Conservation (phyloP, 2,329 filamentous ascomycete species). For the Aureobasidium sp. region DNA sequence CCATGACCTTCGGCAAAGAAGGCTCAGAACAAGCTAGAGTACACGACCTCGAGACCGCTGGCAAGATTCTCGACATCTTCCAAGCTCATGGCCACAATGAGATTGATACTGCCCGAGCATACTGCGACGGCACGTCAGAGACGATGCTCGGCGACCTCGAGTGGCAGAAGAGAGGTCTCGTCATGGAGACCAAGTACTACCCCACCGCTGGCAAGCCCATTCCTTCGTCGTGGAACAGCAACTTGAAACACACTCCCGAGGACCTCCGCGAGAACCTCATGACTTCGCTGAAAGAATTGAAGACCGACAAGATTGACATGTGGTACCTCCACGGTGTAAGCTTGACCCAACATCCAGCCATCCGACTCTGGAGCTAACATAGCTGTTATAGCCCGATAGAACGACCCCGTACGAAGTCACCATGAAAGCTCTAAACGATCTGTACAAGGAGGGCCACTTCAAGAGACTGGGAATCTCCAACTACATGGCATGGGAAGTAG, state of each 20-base stretch:
- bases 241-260: slow-evolving; percentile 21
- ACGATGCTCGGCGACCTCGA: slow-evolving; percentile 22
- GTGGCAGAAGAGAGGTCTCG: slow-evolving; percentile 19
- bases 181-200: slow-evolving; percentile 23
- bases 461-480: slow-evolving; percentile 39
- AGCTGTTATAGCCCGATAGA: slow-evolving; percentile 31
- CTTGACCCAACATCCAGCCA: background rate
- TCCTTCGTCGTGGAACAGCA: slow-evolving; percentile 15
- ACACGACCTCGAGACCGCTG: slow-evolving; percentile 16
- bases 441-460: slow-evolving; percentile 39
- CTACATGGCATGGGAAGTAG: slow-evolving; percentile 39
- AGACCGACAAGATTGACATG: slow-evolving; percentile 35
- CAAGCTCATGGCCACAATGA: slow-evolving; percentile 23
- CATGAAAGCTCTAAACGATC: slow-evolving; percentile 37
- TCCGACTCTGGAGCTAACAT: background rate
- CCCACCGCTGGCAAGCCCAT: slow-evolving; percentile 15
- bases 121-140: slow-evolving; percentile 20
- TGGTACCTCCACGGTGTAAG: slow-evolving; percentile 39
- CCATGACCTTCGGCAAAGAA: slow-evolving; percentile 18
- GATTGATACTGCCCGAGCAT: slow-evolving; percentile 22
- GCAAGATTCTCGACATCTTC: slow-evolving; percentile 20
- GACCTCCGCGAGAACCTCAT: slow-evolving; percentile 27
- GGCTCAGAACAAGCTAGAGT: slow-evolving; percentile 20
- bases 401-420: slow-evolving; percentile 38
- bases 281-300: slow-evolving; percentile 31